These are phyloP conservation scores for Nicotiana knightiana DNA, from an alignment of 257 asterid genomes.

Conservation along the genomic window DNA sequence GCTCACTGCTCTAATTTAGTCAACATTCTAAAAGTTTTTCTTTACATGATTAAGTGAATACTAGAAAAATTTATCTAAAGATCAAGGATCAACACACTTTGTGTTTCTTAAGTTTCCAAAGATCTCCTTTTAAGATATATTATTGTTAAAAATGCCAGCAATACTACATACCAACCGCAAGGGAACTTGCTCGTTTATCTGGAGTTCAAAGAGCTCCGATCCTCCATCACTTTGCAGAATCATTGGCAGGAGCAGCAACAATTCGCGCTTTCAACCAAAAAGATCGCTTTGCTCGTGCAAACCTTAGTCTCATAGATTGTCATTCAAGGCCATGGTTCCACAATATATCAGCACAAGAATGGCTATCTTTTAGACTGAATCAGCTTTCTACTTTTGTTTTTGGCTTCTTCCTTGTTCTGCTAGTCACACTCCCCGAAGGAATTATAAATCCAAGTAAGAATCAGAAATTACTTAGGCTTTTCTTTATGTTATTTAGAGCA, in stretches of 20 bases:
- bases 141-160: constrained; percentile 34
- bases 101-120: neutral
- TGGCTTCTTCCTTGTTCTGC: constrained; percentile 71
- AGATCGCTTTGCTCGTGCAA: constrained; percentile 57
- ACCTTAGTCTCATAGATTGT: constrained; percentile 71
- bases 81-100: neutral
- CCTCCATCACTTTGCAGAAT: constrained; percentile 93
- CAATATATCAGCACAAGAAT: constrained; percentile 82
- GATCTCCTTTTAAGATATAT: neutral
- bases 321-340: constrained; percentile 94
- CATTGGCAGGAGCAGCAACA: constrained; percentile 83
- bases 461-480: neutral
- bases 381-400: constrained; percentile 83
- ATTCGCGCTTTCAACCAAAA: constrained; percentile 83
- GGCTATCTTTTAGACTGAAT: constrained; percentile 87
- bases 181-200: constrained; percentile 89
- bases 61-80: neutral
- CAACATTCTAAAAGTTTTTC: too few species aligned
- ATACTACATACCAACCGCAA: constrained; percentile 94
- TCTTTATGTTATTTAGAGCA: neutral
- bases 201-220: constrained; percentile 85
- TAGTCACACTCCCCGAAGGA: constrained; percentile 93
- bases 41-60: neutral
- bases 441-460: constrained; percentile 78
- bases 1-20: neutral